Evolutionary conservation across 495 filamentous ascomycete genomes (phyloP).

Genomic region (Talaromyces trachyspermus): DNA sequence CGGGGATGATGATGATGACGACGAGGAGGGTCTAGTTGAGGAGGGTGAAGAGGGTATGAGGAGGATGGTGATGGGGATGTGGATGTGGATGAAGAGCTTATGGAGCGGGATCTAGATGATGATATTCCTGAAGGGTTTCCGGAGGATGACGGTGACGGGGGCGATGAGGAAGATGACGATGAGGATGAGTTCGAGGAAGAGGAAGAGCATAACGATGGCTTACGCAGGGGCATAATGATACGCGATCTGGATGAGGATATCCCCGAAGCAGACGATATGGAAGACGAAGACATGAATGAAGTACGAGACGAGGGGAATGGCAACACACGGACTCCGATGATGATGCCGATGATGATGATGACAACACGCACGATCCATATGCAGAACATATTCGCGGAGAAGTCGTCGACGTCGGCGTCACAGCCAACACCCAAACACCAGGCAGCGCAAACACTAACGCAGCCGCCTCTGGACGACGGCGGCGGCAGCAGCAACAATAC

Average conservation of each 20-base stretch:
- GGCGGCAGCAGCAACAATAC: neutral
- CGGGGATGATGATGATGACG: constrained; percentile 12
- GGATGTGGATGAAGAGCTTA: constrained; percentile 32
- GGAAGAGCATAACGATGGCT: constrained; percentile 18
- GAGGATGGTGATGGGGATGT: no score
- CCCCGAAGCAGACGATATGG: constrained; percentile 23
- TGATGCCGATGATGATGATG: constrained; percentile 18
- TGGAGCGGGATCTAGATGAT: constrained; percentile 44
- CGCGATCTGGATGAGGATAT: constrained; percentile 37
- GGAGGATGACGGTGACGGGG: constrained; percentile 33
- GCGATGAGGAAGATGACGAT: constrained; percentile 7
- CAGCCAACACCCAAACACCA: constrained; percentile 1
- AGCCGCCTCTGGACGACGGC: neutral
- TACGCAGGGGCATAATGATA: neutral
- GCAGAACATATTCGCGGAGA: constrained; percentile 21
- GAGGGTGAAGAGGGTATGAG: constrained; percentile 35
- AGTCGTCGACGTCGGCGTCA: neutral
- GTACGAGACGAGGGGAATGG: constrained; percentile 36
- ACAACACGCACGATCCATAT: constrained; percentile 21
- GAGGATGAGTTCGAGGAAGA: constrained; percentile 16
- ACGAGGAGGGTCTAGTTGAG: constrained; percentile 32
- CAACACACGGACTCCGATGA: constrained; percentile 68
- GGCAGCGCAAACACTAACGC: neutral
- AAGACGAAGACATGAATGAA: constrained; percentile 10
- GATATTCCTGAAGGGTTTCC: constrained; percentile 43